Base-by-base conservation (phyloP, 768 basidiomycete species). In the Pisolithus albus region DNA sequence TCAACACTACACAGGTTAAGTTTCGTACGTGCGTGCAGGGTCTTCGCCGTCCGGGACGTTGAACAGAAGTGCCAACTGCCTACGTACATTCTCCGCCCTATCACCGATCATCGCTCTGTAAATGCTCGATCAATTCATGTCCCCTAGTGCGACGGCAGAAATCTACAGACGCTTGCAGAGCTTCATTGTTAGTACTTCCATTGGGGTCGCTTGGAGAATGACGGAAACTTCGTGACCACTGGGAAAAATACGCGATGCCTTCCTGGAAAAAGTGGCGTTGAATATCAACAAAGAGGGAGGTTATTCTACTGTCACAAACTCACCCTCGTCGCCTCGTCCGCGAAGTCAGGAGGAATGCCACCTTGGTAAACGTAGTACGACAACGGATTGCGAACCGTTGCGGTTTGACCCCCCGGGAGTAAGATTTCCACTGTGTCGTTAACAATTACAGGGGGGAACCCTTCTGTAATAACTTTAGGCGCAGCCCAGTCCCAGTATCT, bases 401-500 rank as follows among this genome's bases (percentile, higher is more conserved):
- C 7, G 1, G 30, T 28, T 18, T 56, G 50, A 19, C 53, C 36
- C 15, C 49, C 53, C 7, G 46, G 19, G 23, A 46, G 44, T 18
- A 46, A 15, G n/a, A 64, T 46, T 2, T 44, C 18, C 18, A 64
- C 19, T 23, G 52, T 47, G 0, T 63, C 49, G 2, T 46, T n/a
- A 34, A 52, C 52, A 28, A 64, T 54, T 2, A 65, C 46, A 40
- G 62, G 46, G 7, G 64, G 60, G 4, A 66, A 40, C 1, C 64
- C 62, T 21, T 60, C 51, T 16, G 21, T n/a, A 10, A 50, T 48
- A 16, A 64, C 58, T 48, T 41, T 53, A 8, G 52, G 55, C 23
- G 53, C 64, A 2, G 58, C 64, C 64, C 65, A 66, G 49, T 66
- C 62, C 63, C 65, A 66, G 50, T 64, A 65, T 24, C 61, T 66